Conservation (phyloP, 164 flowering plant species). For the Echeveria elegans region DNA sequence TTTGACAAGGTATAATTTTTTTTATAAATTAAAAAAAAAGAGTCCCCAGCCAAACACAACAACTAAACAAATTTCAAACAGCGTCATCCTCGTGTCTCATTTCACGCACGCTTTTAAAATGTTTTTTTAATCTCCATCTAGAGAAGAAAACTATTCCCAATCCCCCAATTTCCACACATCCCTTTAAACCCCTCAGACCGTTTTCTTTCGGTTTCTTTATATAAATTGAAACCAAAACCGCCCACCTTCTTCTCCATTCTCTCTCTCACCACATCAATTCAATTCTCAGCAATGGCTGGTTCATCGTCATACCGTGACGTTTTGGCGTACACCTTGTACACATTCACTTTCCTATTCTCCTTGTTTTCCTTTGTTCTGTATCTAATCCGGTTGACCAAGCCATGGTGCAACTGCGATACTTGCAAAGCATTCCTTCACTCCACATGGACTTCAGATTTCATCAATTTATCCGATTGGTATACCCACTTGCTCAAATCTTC, state of each 20-base stretch:
- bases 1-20: too few species aligned
- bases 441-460: constrained; percentile 1
- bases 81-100: background rate
- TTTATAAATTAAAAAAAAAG: too few species aligned
- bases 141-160: background rate
- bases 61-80: background rate
- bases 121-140: background rate
- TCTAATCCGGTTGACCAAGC: background rate
- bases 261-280: background rate
- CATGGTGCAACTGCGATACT: constrained; percentile 6
- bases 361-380: background rate
- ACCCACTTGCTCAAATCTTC: constrained; percentile 4
- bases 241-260: background rate
- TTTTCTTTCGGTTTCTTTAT: background rate
- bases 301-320: background rate
- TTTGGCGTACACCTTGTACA: background rate
- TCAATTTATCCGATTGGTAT: constrained; percentile 9
- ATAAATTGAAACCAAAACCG: constrained; percentile 3
- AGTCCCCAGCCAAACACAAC: background rate
- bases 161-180: background rate
- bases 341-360: constrained; percentile 11
- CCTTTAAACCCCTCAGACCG: background rate
- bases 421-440: constrained; percentile 2
- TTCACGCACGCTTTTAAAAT: constrained; percentile 4
- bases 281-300: background rate